These are phyloP conservation scores for Hemileia vastatrix DNA, from an alignment of 1,284 basidiomycete species.

Conservation along the genomic window DNA sequence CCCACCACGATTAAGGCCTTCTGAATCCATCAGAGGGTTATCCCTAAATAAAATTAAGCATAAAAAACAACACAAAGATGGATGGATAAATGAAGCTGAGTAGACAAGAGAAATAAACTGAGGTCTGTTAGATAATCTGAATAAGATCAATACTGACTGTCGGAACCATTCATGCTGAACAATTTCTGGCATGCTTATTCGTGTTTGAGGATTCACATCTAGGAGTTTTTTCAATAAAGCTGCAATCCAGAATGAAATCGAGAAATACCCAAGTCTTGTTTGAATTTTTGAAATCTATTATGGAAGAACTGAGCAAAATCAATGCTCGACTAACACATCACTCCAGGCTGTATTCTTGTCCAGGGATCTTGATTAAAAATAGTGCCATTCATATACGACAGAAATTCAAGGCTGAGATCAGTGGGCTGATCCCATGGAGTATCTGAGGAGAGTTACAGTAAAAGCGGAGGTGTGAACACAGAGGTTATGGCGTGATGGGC, in stretches of 20 bases:
- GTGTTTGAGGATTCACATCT: conserved; percentile 58
- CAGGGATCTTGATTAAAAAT: conserved; percentile 61
- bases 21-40: conserved; percentile 12
- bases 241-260: conserved; percentile 1
- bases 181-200: conserved; percentile 63
- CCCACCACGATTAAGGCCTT: conserved; percentile 9
- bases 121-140: background rate
- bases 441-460: conserved; percentile 50
- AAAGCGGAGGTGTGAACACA: background rate
- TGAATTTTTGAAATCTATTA: background rate
- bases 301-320: background rate
- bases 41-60: background rate
- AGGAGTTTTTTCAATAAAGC: conserved; percentile 52
- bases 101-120: background rate
- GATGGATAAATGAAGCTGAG: too few species aligned
- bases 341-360: conserved; percentile 58
- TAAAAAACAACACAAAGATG: background rate
- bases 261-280: background rate
- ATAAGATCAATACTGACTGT: conserved; percentile 49
- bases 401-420: conserved; percentile 63
- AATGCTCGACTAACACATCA: conserved; percentile 43
- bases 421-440: conserved; percentile 98
- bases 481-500: background rate
- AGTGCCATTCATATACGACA: conserved; percentile 62
- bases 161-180: conserved; percentile 68